These are phyloP conservation scores for Aegilops umbellulata DNA, from an alignment of 176 grass and related monocot species.

Conservation along the genomic window DNA sequence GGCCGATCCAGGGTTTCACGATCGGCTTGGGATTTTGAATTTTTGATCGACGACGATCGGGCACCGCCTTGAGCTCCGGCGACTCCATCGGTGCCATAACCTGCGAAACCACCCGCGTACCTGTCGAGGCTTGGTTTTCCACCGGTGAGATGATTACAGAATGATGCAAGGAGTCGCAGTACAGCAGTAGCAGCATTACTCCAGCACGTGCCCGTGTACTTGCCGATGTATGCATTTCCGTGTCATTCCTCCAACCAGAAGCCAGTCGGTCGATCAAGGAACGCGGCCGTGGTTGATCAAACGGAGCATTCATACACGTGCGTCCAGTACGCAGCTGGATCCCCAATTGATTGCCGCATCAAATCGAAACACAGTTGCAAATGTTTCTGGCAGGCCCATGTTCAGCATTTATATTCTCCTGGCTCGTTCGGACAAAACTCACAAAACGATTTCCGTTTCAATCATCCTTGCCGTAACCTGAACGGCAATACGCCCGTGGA, in stretches of 20 bases:
- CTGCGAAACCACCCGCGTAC: no score
- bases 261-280: neutral
- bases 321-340: neutral
- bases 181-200: neutral
- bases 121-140: no score
- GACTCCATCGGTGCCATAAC: no score
- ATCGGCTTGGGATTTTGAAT: no score
- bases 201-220: neutral
- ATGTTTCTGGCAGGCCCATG: neutral
- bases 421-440: neutral
- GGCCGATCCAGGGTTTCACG: no score
- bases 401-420: neutral
- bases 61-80: no score
- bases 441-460: neutral
- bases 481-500: neutral
- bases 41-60: no score
- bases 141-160: neutral
- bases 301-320: neutral
- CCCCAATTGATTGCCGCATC: neutral
- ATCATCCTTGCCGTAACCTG: neutral
- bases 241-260: neutral
- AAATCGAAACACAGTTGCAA: neutral
- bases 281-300: neutral
- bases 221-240: neutral
- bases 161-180: neutral